Evolutionary conservation across 306 rosid species (phyloP), one percentile per base, ranked within the genome.

Genomic region (Rosa lucieae): DNA sequence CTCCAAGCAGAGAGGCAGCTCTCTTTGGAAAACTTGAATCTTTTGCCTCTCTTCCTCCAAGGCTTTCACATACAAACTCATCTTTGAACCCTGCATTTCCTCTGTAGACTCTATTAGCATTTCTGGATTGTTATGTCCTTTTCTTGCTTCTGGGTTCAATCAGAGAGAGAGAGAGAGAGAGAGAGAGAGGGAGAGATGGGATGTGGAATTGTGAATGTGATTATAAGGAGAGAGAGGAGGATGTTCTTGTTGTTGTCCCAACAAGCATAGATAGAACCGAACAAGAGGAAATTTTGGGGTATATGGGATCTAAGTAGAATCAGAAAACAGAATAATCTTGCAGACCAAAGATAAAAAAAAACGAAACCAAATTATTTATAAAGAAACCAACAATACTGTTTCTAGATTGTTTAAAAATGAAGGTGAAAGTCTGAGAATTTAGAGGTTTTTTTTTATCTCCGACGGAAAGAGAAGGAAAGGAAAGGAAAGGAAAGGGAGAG

Each of bases 1-100:
- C 78, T 94, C 93, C 42, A 91, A 79, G 5, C 97, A 91, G n/a
- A 92, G 87, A 48, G 99, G 99, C 32, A 94, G 90, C 78, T 94
- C 99, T 26, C 88, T 84, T 46, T 87, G 82, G 56, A 94, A 94
- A 73, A 92, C 89, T 29, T 89, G 91, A 49, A 94, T 89, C 85
- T 94, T 94, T 1, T 15, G 67, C 73, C 86, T 86, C 77, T 94
- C 99, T 67, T 78, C 85, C 56, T 91, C 95, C 65, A 94, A 79
- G 44, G 91, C 89, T 66, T 87, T 80, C 32, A 91, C 85, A 67
- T 91, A 92, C 47, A 87, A 85, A 3, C 86, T 94, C 81, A 90
- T 73, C 58, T 80, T 86, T 10, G 74, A 78, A n/a, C 62, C 77
- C 43, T 75, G 91, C 91, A 90, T 89, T 89, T 94, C 82, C 70